Evolutionary conservation across 805 yeast species (phyloP).

Genomic region (Yarrowia keelungensis): DNA sequence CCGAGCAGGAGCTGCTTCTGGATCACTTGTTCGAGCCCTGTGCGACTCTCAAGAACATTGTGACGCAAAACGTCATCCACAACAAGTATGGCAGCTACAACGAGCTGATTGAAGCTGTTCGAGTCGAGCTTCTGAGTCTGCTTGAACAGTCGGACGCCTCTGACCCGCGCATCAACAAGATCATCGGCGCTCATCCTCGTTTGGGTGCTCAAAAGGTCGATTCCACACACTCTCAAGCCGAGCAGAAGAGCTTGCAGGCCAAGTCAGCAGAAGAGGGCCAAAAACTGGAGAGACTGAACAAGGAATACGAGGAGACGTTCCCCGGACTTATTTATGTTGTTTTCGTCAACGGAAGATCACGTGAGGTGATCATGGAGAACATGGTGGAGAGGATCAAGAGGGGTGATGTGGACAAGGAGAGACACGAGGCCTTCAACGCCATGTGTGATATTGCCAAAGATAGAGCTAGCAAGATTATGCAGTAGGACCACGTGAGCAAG

Average conservation of each 20-base stretch:
- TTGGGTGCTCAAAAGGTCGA: slow-evolving; percentile 66
- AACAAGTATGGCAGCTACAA: slow-evolving; percentile 43
- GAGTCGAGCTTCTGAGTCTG: slow-evolving; percentile 49
- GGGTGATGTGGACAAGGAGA: slow-evolving; percentile 62
- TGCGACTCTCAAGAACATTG: slow-evolving; percentile 50
- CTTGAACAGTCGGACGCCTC: slow-evolving; percentile 46
- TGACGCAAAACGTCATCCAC: slow-evolving; percentile 44
- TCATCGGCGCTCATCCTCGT: slow-evolving; percentile 91
- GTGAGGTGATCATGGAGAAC: slow-evolving; percentile 67
- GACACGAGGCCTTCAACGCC: slow-evolving; percentile 72
- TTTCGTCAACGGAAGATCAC: slow-evolving; percentile 82
- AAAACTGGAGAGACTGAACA: slow-evolving; percentile 62
- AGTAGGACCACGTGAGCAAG: too few relatives aligned
- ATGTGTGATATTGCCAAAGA: slow-evolving; percentile 93
- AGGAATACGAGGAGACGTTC: slow-evolving; percentile 64
- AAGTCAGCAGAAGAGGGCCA: slow-evolving; percentile 59
- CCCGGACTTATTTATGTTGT: slow-evolving; percentile 84
- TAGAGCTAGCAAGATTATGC: slow-evolving; percentile 55
- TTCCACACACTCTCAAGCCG: slow-evolving; percentile 67
- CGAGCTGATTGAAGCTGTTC: slow-evolving; percentile 57
- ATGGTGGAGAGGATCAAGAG: slow-evolving; percentile 67
- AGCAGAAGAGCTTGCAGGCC: slow-evolving; percentile 69
- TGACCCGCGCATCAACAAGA: slow-evolving; percentile 49
- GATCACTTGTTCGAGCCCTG: slow-evolving; percentile 72
- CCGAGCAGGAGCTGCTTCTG: slow-evolving; percentile 45